Evolutionary conservation across 208 protist genomes (phyloP), one percentile per base, ranked within the genome.

Genomic region (Acanthamoeba polyphaga): DNA sequence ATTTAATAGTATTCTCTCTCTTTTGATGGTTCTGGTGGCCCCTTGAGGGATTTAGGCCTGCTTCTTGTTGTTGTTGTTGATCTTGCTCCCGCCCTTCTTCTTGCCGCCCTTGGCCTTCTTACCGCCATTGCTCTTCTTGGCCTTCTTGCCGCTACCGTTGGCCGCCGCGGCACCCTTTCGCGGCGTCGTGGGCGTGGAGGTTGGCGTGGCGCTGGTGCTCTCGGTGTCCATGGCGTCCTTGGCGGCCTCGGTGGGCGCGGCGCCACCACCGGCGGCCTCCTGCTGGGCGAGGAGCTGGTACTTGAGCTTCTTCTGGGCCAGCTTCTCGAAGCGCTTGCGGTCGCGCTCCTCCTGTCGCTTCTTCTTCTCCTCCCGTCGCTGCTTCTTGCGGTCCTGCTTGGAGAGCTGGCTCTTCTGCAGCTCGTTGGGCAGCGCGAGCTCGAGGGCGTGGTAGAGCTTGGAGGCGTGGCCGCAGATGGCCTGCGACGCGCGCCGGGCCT

Each of bases 291-390:
- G 76, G 76, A 85, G 76, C n/a, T 88, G 80, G 49, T 88, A 64
- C 80, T 88, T 64, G 80, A 64, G 49, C 80, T 64, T 60, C 80
- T 88, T 88, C 49, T 60, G 49, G 29, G 58, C 66, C 19, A 92
- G 58, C 87, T 78, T 92, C 87, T 92, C 87, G 24, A 60, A 58
- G 29, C 87, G 58, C 60, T 76, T 72, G 64, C 66, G 58, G 13
- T 92, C 87, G 34, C 87, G 58, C 66, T 92, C 87, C 62, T 92
- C 87, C 66, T 92, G 87, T 58, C 66, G 58, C 87, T 92, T 92
- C 60, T 76, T 46, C 66, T 78, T 92, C 43, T 70, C 87, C 66
- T 92, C 87, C 6, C 87, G 58, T 92, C 87, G 58, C 66, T 53
- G 87, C 34, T 78, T 53, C 87, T 92, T 92, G 9, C 87, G 58